Base-by-base conservation (phyloP, 306 rosid genomes). In the Cicer judaicum region DNA sequence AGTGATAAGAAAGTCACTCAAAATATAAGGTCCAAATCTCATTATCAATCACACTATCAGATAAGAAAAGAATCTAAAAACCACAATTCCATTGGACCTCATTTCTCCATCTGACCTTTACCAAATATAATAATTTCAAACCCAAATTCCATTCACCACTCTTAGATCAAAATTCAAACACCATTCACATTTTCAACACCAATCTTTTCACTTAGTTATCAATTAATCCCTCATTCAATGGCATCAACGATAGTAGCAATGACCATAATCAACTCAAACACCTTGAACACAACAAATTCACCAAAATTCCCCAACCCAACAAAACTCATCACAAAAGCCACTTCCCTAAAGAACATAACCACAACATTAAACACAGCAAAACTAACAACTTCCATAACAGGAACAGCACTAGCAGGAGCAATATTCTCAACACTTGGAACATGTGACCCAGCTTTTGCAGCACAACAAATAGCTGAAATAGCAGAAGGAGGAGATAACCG, bases 401-500 rank as follows among this genome's bases (percentile, higher is more conserved):
- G 93, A 8, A 79, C 88, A 8, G 97, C 98, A 74, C 64, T 93
- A 0, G 98, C 98, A 5, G 96, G 96, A 29, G 96, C 96, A 2
- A 71, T 93, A 19, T 89, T 91, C 72, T 83, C 98, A 1, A 66
- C 92, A 57, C 66, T 93, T 0, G 84, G 89, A 76, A 43, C 61
- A 68, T 64, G 76, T 36, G 87, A 91, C 39, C 76, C 97, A 0
- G 97, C 98, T 46, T 54, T 91, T 15, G 98, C 98, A 0, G 90
- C 85, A 8, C 98, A 93, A n/a, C 93, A 91, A 41, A 73, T 91
- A 13, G 94, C 92, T 6, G 90, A 88, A 14, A 70, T 89, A 38
- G 98, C 97, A 0, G 97, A 83, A 34, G 96, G 94, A 13, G 12
- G 43, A 0, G 98, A 93, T 70, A 93, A 81, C 94, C 92, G 97